Base-by-base conservation (phyloP, 1,139 yeast species). In the Nakaseomyces kungkrabaensis region DNA sequence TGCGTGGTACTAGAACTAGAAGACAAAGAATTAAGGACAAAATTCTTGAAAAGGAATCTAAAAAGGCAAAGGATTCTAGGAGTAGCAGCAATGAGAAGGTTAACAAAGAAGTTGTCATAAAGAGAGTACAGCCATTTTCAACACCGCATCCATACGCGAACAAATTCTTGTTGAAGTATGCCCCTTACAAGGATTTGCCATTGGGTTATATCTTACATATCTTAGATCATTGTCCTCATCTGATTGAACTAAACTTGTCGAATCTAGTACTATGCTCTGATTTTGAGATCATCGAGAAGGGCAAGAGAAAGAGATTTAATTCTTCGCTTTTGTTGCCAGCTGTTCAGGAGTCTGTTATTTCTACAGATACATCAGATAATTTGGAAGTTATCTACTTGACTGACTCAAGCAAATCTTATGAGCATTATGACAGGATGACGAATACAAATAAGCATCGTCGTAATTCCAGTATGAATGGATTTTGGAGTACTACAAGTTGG, bases 111-210 rank as follows among this genome's bases (percentile, higher is more conserved):
- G 31, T 31, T 13, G 17, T 43, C 4, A 46, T 32, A 29, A 48
- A 41, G 33, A 33, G 48, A 27, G 52, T 46, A 27, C 50, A 49
- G 36, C 57, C 59, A n/a, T 46, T 51, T 29, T 51, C 43, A 26
- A 49, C 52, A 0, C 46, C 64, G 8, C 90, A 84, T 61, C 92
- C 90, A 3, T 63, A 68, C 38, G 79, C 81, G 45, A 82, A 79
- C 60, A 74, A 76, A 54, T 78, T 78, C 54, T 62, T 84, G 41
- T 59, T 72, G 48, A 79, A 75, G 59, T 82, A 81, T 60, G 74
- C 85, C 2, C 70, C 75, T 25, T 74, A 81, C 17, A 78, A 74
- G 56, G 94, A 85, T 64, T 59, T 85, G 4, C 94, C 94, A 0
- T 68, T 81, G 45, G 94, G 92, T 0, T 77, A 79, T 57, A 59